A percentile compares a stretch with the other conserved stretches of the same genome.
Evolutionary conservation across 2,329 filamentous ascomycete genomes (phyloP).

Genomic region (Sarocladium strictum): DNA sequence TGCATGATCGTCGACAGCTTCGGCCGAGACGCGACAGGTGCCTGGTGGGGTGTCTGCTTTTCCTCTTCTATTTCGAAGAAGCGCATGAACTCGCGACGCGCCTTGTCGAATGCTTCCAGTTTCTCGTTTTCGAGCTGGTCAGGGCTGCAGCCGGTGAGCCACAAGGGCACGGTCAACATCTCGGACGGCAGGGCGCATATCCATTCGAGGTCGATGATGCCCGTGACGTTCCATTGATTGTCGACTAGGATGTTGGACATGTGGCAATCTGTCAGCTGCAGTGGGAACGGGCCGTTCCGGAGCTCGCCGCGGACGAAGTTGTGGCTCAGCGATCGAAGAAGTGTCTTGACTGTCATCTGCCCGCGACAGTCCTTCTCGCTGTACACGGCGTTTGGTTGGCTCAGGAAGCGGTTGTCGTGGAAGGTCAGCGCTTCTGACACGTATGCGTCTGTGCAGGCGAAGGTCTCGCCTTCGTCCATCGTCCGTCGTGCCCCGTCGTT

Average conservation of each 20-base stretch:
- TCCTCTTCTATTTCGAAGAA: conserved; percentile 14
- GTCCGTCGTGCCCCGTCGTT: conserved; percentile 24
- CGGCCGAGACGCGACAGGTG: neutral
- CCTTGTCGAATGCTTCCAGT: conserved; percentile 11
- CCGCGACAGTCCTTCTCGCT: conserved; percentile 18
- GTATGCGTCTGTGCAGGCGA: conserved; percentile 19
- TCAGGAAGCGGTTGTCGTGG: conserved; percentile 20
- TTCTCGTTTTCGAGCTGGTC: conserved; percentile 16
- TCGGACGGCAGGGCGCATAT: conserved; percentile 21
- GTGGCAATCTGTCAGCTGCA: conserved; percentile 24
- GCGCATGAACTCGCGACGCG: conserved; percentile 16
- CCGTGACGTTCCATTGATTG: conserved; percentile 27
- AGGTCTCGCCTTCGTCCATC: conserved; percentile 24
- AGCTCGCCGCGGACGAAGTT: conserved; percentile 14
- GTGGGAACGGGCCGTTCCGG: conserved; percentile 19
- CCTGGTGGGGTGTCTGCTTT: neutral
- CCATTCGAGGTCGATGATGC: conserved; percentile 29
- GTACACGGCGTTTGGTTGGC: conserved; percentile 18
- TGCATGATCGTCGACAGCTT: conserved; percentile 13
- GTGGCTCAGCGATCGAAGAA: conserved; percentile 19
- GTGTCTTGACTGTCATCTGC: conserved; percentile 18
- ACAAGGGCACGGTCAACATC: conserved; percentile 16
- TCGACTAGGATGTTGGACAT: conserved; percentile 30
- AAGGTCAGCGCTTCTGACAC: conserved; percentile 18
- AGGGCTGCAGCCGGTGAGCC: conserved; percentile 16